These are phyloP conservation scores for Podaxis pistillaris DNA, from an alignment of 768 basidiomycete genomes.

Conservation along the genomic window DNA sequence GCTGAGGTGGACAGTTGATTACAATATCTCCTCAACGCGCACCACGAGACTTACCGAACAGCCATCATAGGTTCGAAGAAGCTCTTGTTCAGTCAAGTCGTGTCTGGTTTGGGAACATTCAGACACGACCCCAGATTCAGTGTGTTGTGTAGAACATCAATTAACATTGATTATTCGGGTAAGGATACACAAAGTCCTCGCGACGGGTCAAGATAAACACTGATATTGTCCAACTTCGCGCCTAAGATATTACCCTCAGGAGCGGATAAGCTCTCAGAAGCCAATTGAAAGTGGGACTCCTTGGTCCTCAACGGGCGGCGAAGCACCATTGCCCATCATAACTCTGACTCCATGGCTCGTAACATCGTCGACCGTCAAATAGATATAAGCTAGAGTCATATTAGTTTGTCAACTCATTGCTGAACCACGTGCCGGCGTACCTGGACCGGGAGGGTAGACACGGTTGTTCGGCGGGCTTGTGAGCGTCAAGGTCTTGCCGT, in stretches of 20 bases:
- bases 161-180: no score
- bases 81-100: no score
- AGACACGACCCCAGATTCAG: no score
- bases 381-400: neutral
- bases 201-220: no score
- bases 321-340: slow-evolving; percentile 37
- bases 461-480: slow-evolving; percentile 34
- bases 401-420: neutral
- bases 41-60: no score
- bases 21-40: no score
- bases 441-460: slow-evolving; percentile 41
- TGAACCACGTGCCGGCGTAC: slow-evolving; percentile 13
- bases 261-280: neutral
- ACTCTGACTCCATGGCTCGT: slow-evolving; percentile 36
- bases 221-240: neutral
- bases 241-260: neutral
- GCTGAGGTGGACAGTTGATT: no score
- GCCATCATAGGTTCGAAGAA: no score
- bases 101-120: no score
- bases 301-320: slow-evolving; percentile 37
- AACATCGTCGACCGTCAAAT: slow-evolving; percentile 8
- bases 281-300: slow-evolving; percentile 18
- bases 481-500: slow-evolving; percentile 32
- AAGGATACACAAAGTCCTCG: no score
- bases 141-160: no score